A percentile compares a stretch with the other conserved stretches of the same genome.
phyloP scores from a whole-genome alignment of 495 filamentous ascomycete species.

The Bombardia bombarda region DNA sequence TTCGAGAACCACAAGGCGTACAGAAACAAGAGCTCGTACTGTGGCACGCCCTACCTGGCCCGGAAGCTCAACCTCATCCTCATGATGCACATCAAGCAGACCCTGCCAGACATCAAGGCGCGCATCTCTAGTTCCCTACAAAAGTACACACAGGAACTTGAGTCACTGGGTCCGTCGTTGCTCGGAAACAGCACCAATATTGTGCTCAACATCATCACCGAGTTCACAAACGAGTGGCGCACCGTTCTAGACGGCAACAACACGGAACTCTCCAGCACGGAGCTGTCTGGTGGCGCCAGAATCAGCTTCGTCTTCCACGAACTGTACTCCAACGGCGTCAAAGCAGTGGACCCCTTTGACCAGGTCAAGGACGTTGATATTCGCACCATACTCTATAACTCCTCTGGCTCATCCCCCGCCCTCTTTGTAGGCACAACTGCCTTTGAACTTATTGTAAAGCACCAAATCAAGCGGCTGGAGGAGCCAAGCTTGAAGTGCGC shows the following conservation, averaged over 20 bases:
- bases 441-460: constrained; percentile 97
- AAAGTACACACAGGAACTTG: constrained; percentile 81
- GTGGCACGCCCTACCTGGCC: constrained; percentile 93
- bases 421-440: constrained; percentile 97
- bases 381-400: constrained; percentile 94
- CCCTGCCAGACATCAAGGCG: constrained; percentile 94
- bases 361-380: constrained; percentile 97
- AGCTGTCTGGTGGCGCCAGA: constrained; percentile 92
- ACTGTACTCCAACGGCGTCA: constrained; percentile 94
- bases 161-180: constrained; percentile 83
- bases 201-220: constrained; percentile 95
- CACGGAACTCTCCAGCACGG: constrained; percentile 85
- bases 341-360: constrained; percentile 97
- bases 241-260: constrained; percentile 95
- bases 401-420: constrained; percentile 91
- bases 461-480: constrained; percentile 94
- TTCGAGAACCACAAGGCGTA: constrained; percentile 99
- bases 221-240: constrained; percentile 95
- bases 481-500: constrained; percentile 97
- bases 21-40: constrained; percentile 96
- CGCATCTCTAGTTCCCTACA: constrained; percentile 87
- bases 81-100: constrained; percentile 99
- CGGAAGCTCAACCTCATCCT: constrained; percentile 97
- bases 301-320: constrained; percentile 99
- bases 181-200: constrained; percentile 95